These are phyloP conservation scores for Marvania coccoides DNA, from an alignment of 139 green algal species.

Conservation along the genomic window DNA sequence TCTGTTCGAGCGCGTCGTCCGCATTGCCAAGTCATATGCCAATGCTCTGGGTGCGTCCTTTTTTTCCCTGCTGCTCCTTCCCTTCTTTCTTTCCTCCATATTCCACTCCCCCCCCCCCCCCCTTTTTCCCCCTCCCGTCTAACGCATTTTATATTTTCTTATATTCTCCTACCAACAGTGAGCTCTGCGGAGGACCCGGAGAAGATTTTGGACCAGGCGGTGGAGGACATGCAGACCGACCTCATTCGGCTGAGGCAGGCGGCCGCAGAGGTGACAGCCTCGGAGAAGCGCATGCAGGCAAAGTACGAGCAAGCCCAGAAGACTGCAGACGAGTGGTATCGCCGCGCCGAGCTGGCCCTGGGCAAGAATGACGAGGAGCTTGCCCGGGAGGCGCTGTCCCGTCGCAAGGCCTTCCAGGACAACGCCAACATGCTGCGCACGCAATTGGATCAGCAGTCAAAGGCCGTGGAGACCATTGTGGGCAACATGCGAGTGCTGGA, in stretches of 20 bases:
- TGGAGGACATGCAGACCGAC: constrained; percentile 96
- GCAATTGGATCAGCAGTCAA: constrained; percentile 85
- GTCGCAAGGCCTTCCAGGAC: constrained; percentile 83
- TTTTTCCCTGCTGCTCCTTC: neutral
- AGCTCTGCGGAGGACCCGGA: constrained; percentile 86
- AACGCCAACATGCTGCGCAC: constrained; percentile 70
- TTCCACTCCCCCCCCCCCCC: neutral
- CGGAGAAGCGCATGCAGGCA: constrained; percentile 93
- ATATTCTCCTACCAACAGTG: constrained; percentile 46
- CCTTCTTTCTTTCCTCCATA: constrained; percentile 11
- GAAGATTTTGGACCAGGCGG: constrained; percentile 96
- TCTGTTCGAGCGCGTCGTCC: constrained; percentile 72
- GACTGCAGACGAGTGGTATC: constrained; percentile 75
- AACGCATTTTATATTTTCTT: neutral
- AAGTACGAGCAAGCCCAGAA: constrained; percentile 83
- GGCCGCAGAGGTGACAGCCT: constrained; percentile 92
- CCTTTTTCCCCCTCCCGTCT: neutral
- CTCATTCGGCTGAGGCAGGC: constrained; percentile 97
- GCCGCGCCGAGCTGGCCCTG: constrained; percentile 90
- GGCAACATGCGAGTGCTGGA: constrained; percentile 82
- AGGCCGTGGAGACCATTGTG: constrained; percentile 85
- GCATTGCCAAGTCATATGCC: constrained; percentile 85
- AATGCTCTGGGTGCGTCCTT: constrained; percentile 67
- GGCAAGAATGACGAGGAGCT: constrained; percentile 93
- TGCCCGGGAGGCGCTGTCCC: constrained; percentile 86